These are phyloP conservation scores for Monosporascus ibericus DNA, from an alignment of 2,329 filamentous ascomycete species.

Conservation along the genomic window DNA sequence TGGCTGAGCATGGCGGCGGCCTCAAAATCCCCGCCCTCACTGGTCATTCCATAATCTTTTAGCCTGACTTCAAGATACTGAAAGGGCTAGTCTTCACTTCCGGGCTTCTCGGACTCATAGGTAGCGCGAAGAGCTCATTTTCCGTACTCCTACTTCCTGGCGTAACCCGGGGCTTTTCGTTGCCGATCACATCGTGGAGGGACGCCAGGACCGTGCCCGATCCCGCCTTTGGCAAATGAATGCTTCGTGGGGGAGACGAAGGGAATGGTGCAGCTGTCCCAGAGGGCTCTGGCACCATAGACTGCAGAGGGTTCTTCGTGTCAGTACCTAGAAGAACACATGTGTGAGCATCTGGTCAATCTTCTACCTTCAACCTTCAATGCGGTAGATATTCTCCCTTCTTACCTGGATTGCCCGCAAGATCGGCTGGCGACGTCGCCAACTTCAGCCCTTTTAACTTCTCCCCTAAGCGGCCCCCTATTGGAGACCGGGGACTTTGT, in stretches of 20 bases:
- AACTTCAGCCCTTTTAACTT: constrained; percentile 75
- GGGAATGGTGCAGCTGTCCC: constrained; percentile 21
- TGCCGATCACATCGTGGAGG: constrained; percentile 34
- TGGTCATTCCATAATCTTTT: not conserved
- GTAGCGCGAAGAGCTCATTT: constrained; percentile 81
- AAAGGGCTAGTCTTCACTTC: constrained; percentile 85
- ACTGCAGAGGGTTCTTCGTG: constrained; percentile 3
- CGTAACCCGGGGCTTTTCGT: constrained; percentile 16
- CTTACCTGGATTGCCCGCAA: constrained; percentile 51
- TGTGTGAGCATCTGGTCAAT: not conserved
- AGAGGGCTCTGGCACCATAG: constrained; percentile 21
- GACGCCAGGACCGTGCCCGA: constrained; percentile 28
- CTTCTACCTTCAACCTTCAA: not conserved
- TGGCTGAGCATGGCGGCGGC: constrained; percentile 1
- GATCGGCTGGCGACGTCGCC: constrained; percentile 63
- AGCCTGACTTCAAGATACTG: constrained; percentile 37
- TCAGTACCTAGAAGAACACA: constrained; percentile 19
- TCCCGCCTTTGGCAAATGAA: constrained; percentile 3
- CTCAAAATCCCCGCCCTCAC: constrained; percentile 3
- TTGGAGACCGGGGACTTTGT: constrained; percentile 57
- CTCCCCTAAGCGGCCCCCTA: constrained; percentile 66
- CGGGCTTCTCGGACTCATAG: constrained; percentile 78
- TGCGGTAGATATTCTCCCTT: not conserved
- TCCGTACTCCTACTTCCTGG: constrained; percentile 48
- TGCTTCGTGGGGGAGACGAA: not conserved